phyloP scores from a whole-genome alignment of 768 basidiomycete genomes.

The Mycena indigotica region DNA sequence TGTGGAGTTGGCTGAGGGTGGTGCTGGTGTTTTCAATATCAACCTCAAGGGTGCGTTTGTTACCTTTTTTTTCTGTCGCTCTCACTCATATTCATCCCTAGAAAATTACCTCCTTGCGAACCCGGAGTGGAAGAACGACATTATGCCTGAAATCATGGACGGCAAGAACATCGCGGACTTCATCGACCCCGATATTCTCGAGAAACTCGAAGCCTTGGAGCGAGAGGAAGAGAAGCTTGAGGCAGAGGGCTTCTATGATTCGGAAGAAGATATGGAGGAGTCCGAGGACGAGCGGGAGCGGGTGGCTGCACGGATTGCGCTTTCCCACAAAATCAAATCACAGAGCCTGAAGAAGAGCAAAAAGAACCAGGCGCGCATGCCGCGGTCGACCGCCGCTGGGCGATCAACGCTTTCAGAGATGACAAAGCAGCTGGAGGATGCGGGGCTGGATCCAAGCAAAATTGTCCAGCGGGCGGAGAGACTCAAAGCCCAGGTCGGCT shows the following conservation, averaged over 20 bases:
- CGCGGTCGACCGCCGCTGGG: constrained; percentile 61
- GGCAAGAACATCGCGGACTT: constrained; percentile 99
- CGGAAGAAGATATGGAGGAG: constrained; percentile 77
- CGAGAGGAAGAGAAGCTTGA: constrained; percentile 94
- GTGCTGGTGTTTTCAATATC: constrained; percentile 88
- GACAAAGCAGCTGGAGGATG: constrained; percentile 77
- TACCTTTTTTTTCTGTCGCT: constrained; percentile 31
- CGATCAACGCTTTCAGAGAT: constrained; percentile 76
- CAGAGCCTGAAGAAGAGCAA: constrained; percentile 83
- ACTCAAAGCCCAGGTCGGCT: constrained; percentile 70
- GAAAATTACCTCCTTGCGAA: constrained; percentile 90
- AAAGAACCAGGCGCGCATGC: constrained; percentile 82
- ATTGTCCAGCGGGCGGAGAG: constrained; percentile 88
- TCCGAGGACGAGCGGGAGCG: constrained; percentile 84
- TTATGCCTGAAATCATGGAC: constrained; percentile 98
- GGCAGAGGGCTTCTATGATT: constrained; percentile 93
- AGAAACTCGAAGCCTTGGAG: constrained; percentile 96
- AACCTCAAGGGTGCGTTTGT: constrained; percentile 78
- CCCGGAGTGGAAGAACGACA: constrained; percentile 93
- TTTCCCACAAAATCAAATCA: constrained; percentile 68
- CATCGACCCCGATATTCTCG: constrained; percentile 94
- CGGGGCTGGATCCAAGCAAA: constrained; percentile 85
- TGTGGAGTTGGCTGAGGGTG: constrained; percentile 82
- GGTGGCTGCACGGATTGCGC: constrained; percentile 55
- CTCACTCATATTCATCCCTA: constrained; percentile 35